These are phyloP conservation scores for Suhomyces bokatorum DNA, from an alignment of 1,139 yeast genomes.

Conservation along the genomic window DNA sequence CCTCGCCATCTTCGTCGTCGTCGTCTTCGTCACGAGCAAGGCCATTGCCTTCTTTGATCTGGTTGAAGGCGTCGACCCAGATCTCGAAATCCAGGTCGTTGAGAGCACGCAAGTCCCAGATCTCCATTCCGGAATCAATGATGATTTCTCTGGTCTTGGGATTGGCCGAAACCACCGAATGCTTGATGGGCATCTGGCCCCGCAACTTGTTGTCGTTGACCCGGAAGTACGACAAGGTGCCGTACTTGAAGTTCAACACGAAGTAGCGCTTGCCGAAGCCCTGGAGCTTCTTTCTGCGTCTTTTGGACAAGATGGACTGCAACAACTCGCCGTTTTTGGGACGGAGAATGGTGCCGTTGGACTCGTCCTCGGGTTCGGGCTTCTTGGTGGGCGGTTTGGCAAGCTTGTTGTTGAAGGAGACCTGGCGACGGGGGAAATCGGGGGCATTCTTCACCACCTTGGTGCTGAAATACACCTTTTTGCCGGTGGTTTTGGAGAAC, in stretches of 20 bases:
- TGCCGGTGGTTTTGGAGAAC: conserved; percentile 80
- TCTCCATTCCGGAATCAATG: conserved; percentile 93
- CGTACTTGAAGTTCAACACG: conserved; percentile 76
- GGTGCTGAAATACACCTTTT: conserved; percentile 72
- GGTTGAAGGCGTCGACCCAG: conserved; percentile 81
- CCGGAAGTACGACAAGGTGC: conserved; percentile 78
- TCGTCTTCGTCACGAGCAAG: conserved; percentile 4
- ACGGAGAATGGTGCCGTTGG: conserved; percentile 23
- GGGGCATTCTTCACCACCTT: conserved; percentile 29
- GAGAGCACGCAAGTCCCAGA: conserved; percentile 82
- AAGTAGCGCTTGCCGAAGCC: conserved; percentile 87
- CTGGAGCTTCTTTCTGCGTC: conserved; percentile 72
- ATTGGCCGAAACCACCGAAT: conserved; percentile 80
- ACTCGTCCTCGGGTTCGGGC: neutral
- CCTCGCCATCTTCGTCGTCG: conserved; percentile 11
- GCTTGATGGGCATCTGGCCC: conserved; percentile 88
- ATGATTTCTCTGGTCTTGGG: conserved; percentile 66
- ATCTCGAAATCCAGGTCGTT: conserved; percentile 65
- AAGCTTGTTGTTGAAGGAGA: conserved; percentile 5
- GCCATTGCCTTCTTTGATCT: conserved; percentile 32
- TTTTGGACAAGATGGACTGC: conserved; percentile 75
- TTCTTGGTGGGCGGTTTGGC: conserved; percentile 2
- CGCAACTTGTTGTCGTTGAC: conserved; percentile 69
- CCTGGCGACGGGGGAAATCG: conserved; percentile 7
- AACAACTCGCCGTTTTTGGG: conserved; percentile 61